These are phyloP conservation scores for Pseudodiploospora longispora DNA, from an alignment of 2,329 filamentous ascomycete genomes.

Conservation along the genomic window DNA sequence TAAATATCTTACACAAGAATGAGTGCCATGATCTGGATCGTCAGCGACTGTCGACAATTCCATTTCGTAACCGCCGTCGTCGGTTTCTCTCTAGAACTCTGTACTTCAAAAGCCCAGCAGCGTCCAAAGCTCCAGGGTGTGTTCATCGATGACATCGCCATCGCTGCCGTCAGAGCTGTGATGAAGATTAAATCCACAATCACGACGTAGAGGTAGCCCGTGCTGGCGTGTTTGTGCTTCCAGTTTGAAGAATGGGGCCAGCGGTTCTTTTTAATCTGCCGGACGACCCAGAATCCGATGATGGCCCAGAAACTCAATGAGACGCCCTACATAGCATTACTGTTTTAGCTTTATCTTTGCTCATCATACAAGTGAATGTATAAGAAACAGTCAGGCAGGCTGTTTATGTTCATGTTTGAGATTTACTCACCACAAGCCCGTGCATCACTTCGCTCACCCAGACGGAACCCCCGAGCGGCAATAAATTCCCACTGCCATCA, in stretches of 20 bases:
- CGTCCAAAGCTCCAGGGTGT: constrained; percentile 1
- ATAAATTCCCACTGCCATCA: neutral
- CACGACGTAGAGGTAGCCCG: constrained; percentile 6
- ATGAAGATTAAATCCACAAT: constrained; percentile 3
- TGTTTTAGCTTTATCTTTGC: too few relatives aligned
- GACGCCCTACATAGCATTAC: constrained; percentile 1
- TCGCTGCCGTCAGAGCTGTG: neutral
- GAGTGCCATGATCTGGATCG: neutral
- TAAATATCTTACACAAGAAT: neutral
- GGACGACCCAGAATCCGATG: neutral
- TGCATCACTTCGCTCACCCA: constrained; percentile 5
- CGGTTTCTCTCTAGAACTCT: too few relatives aligned
- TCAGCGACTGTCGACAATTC: neutral
- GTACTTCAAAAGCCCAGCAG: neutral
- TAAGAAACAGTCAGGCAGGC: too few relatives aligned
- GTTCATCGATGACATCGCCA: neutral
- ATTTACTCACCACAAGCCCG: constrained; percentile 1
- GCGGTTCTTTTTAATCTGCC: too few relatives aligned
- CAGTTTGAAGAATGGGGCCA: neutral
- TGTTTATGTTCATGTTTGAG: neutral
- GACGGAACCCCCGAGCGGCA: neutral
- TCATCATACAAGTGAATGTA: too few relatives aligned
- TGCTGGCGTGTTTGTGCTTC: neutral
- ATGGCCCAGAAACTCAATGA: neutral
- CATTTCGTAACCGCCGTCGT: too few relatives aligned